Evolutionary conservation across 177 flowering plant species (phyloP).

Genomic region (Telopea speciosissima): DNA sequence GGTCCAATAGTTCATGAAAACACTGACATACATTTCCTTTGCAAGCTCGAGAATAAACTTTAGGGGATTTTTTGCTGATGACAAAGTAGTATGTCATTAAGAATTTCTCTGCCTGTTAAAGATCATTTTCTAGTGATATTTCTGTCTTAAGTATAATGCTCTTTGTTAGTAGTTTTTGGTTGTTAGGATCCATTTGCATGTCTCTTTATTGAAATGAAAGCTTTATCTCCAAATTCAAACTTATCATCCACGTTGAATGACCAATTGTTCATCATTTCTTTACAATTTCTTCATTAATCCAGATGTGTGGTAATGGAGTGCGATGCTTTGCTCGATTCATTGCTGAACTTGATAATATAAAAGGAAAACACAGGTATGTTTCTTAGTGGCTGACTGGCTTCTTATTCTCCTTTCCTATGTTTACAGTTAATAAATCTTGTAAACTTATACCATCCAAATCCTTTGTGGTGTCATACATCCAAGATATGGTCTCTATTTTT

Average conservation of each 20-base stretch:
- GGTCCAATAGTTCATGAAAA: no score
- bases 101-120: neutral
- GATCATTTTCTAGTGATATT: neutral
- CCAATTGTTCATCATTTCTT: neutral
- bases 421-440: neutral
- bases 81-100: no score
- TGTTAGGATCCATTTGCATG: neutral
- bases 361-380: slow-evolving; percentile 65
- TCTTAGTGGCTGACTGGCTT: neutral
- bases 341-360: slow-evolving; percentile 70
- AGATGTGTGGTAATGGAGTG: slow-evolving; percentile 96
- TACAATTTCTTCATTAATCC: slow-evolving; percentile 6
- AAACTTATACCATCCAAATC: neutral
- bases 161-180: neutral
- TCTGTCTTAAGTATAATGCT: neutral
- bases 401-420: neutral
- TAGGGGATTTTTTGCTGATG: no score
- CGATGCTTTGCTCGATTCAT: slow-evolving; percentile 92
- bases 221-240: neutral
- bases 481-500: neutral
- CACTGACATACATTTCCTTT: no score
- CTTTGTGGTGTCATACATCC: neutral
- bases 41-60: no score
- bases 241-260: neutral
- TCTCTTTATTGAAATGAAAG: neutral